Conservation (phyloP, 805 yeast species). For the Cyberlindnera lachancei region DNA sequence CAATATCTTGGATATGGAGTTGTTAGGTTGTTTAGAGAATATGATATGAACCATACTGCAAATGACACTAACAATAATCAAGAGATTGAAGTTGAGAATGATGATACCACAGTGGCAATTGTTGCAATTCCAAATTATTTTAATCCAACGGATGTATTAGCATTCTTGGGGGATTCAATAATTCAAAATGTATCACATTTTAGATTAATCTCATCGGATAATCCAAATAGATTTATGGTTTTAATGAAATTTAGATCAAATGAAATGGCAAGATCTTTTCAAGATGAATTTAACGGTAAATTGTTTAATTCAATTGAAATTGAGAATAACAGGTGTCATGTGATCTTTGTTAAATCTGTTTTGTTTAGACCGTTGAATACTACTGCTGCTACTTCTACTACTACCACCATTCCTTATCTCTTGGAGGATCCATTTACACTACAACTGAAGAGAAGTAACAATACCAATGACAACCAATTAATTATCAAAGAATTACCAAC, state of each 20-base stretch:
- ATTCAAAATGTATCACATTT: conserved; percentile 57
- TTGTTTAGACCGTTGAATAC: conserved; percentile 19
- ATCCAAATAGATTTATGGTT: conserved; percentile 66
- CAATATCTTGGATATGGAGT: conserved; percentile 67
- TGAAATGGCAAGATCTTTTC: conserved; percentile 54
- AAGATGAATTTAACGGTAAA: conserved; percentile 59
- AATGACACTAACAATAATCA: no score
- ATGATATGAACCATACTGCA: conserved; percentile 27
- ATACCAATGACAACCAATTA: conserved; percentile 12
- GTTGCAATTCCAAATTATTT: conserved; percentile 85
- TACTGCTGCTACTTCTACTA: conserved; percentile 10
- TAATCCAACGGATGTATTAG: conserved; percentile 75
- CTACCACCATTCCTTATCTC: conserved; percentile 53
- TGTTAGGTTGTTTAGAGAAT: conserved; percentile 56
- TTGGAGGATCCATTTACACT: conserved; percentile 67
- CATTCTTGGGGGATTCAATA: conserved; percentile 64
- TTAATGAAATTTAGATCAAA: conserved; percentile 62
- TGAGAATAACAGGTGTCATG: conserved; percentile 85
- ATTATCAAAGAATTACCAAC: conserved; percentile 65
- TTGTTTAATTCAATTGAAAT: conserved; percentile 82
- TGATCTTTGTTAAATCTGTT: conserved; percentile 49
- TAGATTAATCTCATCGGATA: conserved; percentile 59
- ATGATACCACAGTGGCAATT: conserved; percentile 66
- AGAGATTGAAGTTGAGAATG: conserved; percentile 33
- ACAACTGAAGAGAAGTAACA: conserved; percentile 11